Conservation (phyloP, 2,329 filamentous ascomycete genomes). For the Ophiostoma sp. region DNA sequence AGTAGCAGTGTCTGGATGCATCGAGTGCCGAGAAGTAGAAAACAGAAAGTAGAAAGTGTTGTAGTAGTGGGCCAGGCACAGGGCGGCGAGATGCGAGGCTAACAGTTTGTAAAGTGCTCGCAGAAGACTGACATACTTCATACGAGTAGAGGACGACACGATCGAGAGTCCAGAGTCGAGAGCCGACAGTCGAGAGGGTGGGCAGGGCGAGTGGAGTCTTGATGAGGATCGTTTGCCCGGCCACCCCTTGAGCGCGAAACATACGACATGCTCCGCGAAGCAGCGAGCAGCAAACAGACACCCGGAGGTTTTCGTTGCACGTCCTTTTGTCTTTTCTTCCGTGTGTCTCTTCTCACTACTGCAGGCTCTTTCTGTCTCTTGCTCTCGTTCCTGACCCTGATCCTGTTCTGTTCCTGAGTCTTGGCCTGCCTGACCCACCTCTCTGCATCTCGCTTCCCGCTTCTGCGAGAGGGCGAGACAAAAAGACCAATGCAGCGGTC, state of each 20-base stretch:
- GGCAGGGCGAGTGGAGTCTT: constrained; percentile 13
- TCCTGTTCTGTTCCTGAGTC: neutral
- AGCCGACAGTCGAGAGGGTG: neutral
- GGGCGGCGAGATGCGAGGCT: no score
- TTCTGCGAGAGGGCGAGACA: neutral
- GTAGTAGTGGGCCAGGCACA: neutral
- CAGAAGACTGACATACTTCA: no score
- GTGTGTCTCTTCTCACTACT: neutral
- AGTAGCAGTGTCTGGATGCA: neutral
- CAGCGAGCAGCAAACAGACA: neutral
- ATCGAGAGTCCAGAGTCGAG: neutral
- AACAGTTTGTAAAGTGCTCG: neutral
- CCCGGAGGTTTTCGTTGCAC: neutral
- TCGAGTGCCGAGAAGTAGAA: neutral
- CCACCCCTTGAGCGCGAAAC: neutral
- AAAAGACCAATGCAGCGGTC: neutral
- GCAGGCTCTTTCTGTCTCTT: neutral
- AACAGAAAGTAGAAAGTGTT: neutral
- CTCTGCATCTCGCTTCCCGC: neutral
- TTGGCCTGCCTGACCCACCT: neutral
- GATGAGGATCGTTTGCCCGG: constrained; percentile 18
- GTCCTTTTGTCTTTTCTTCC: neutral
- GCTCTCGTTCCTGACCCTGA: neutral
- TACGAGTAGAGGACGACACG: no score
- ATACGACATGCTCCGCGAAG: neutral